Evolutionary conservation across 176 grass and related monocot genomes (phyloP), one percentile per base, ranked within the genome.

Genomic region (Dendrocalamus sinicus): DNA sequence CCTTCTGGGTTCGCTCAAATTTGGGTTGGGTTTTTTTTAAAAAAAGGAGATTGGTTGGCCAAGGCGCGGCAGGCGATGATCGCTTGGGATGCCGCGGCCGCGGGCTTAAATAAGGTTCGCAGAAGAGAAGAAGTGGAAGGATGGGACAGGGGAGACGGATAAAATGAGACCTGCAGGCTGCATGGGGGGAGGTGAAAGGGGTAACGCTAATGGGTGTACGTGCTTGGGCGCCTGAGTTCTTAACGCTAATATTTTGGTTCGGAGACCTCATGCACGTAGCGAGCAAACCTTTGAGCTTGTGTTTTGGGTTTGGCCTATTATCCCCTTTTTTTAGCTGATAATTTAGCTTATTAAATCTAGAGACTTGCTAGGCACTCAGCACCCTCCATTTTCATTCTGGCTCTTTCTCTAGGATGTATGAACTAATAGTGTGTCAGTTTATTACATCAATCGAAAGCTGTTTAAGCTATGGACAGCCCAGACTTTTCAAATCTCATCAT

Each of bases 71-170:
- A 48, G 76, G 73, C 6, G 39, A 47, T 30, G 55, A 39, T 46
- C 22, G 89, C 75, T n/a, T 16, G 73, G 41, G 72, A 8, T 1
- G 65, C 39, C 60, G 54, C 57, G 60, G 70, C 40, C 60, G 65
- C 47, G 47, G 53, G 73, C 41, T 83, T 91, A 91, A 87, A 87
- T 87, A 87, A 83, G 74, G 68, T 87, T 80, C 68, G 74, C 23
- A 35, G n/a, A 51, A 2, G 75, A 17, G 45, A 9, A 26, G n/a
- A 14, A 60, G 59, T 11, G 46, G 30, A 51, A 23, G 44, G 19
- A 77, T 11, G 52, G 9, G 9, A 32, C 40, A 41, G 20, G 43
- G 24, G 22, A 20, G 82, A 46, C 16, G 28, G 50, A 19, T 26
- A 67, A 9, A 52, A 70, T 12, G 75, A 46, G 15, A 12, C 62